phyloP scores from a whole-genome alignment of 2,329 filamentous ascomycete species.

The Gaeumannomyces tritici region DNA sequence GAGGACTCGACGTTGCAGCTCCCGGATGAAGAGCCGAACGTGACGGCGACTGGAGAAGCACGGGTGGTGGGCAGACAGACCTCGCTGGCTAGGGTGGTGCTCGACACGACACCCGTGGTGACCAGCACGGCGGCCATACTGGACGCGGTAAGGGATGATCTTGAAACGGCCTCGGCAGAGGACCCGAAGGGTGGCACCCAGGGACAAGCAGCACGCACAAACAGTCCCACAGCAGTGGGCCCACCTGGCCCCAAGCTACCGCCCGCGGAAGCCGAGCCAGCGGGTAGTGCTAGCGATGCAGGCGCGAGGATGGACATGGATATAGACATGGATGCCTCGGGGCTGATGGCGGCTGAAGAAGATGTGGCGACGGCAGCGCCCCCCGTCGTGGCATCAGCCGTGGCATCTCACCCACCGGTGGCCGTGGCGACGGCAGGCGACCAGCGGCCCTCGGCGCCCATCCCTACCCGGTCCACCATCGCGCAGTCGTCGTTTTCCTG shows the following conservation, averaged over 20 bases:
- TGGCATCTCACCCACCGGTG: conserved; percentile 1
- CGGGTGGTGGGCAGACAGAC: not conserved
- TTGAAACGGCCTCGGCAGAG: not conserved
- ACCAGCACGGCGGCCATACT: conserved; percentile 4
- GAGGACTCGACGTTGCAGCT: conserved; percentile 36
- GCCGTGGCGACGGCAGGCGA: not conserved
- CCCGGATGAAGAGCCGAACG: conserved; percentile 7
- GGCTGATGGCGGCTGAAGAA: conserved; percentile 1
- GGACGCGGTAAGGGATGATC: conserved; percentile 2
- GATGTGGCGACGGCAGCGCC: not conserved
- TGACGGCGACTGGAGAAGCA: not conserved
- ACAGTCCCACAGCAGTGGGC: not conserved
- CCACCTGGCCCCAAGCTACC: conserved; percentile 6
- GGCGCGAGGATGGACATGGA: conserved; percentile 7
- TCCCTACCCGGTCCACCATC: conserved; percentile 54
- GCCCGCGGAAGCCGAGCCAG: not conserved
- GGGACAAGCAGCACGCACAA: not conserved
- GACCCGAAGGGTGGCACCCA: conserved; percentile 1
- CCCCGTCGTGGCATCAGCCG: not conserved
- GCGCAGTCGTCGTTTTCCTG: conserved; percentile 70
- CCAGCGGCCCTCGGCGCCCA: conserved; percentile 25
- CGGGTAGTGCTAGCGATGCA: conserved; percentile 3
- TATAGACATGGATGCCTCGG: conserved; percentile 14
- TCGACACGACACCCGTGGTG: conserved; percentile 15
- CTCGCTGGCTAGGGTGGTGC: not conserved